phyloP scores from a whole-genome alignment of 441 rosid genomes.

The Gossypium davidsonii region DNA sequence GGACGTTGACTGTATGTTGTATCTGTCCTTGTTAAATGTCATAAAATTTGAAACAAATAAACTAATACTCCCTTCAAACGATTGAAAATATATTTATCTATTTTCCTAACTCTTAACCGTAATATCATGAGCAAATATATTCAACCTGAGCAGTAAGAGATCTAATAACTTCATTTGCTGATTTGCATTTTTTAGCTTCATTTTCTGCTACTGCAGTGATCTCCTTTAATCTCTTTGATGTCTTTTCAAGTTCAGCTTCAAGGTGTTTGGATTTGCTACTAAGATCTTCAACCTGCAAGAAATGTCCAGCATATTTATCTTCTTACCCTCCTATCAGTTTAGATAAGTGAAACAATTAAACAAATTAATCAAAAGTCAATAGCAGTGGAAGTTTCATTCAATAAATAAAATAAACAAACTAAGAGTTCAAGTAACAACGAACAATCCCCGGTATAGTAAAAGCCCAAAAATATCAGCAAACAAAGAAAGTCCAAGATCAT shows the following conservation, averaged over 20 bases:
- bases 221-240: constrained; percentile 41
- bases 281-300: constrained; percentile 51
- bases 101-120: not conserved
- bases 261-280: constrained; percentile 34
- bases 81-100: not conserved
- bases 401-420: not conserved
- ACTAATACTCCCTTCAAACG: not conserved
- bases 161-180: constrained; percentile 60
- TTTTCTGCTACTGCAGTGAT: constrained; percentile 53
- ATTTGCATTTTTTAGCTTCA: constrained; percentile 64
- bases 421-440: not conserved
- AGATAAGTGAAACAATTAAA: not conserved
- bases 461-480: not conserved
- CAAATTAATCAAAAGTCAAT: not conserved
- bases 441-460: not conserved
- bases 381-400: not conserved
- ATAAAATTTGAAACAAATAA: not conserved
- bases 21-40: not conserved
- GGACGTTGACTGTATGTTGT: not conserved
- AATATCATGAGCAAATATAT: not conserved
- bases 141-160: constrained; percentile 59
- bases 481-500: not conserved
- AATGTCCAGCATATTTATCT: not conserved
- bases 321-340: constrained; percentile 1
- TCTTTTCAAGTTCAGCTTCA: constrained; percentile 56